These are phyloP conservation scores for Fomitopsis serialis DNA, from an alignment of 768 basidiomycete genomes.

Conservation along the genomic window DNA sequence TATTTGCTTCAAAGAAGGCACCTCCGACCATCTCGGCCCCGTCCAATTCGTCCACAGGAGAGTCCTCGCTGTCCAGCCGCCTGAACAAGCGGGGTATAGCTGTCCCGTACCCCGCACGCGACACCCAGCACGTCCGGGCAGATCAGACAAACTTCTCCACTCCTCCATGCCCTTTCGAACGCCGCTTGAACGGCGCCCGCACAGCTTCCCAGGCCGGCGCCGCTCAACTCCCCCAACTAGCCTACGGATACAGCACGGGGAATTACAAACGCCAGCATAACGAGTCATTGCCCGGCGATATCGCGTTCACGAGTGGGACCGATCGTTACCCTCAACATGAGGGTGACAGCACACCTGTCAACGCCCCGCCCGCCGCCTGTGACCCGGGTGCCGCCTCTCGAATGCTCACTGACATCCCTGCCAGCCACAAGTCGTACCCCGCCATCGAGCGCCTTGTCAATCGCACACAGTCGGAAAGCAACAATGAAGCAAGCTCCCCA, in stretches of 20 bases:
- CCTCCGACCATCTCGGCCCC: constrained; percentile 8
- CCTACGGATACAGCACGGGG: not conserved
- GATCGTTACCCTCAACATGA: not conserved
- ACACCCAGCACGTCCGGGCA: constrained; percentile 59
- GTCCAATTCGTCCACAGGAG: not conserved
- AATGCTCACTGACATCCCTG: not conserved
- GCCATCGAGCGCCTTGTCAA: constrained; percentile 12
- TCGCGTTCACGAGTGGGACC: not conserved
- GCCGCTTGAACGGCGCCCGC: not conserved
- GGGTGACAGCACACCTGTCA: no score
- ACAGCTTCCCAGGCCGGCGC: not conserved
- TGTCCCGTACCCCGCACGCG: constrained; percentile 42
- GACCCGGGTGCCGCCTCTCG: not conserved
- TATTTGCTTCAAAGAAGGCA: constrained; percentile 34
- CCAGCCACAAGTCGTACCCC: constrained; percentile 7
- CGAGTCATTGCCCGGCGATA: not conserved
- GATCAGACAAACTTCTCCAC: constrained; percentile 37
- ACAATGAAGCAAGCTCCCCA: not conserved
- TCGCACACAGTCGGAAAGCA: not conserved
- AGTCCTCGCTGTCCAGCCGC: constrained; percentile 1
- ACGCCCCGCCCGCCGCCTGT: not conserved
- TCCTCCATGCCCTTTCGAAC: constrained; percentile 1
- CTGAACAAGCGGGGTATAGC: not conserved
- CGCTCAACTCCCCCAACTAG: not conserved
- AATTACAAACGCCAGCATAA: not conserved